phyloP scores from a whole-genome alignment of 164 flowering plant species.

The Stephania japonica region DNA sequence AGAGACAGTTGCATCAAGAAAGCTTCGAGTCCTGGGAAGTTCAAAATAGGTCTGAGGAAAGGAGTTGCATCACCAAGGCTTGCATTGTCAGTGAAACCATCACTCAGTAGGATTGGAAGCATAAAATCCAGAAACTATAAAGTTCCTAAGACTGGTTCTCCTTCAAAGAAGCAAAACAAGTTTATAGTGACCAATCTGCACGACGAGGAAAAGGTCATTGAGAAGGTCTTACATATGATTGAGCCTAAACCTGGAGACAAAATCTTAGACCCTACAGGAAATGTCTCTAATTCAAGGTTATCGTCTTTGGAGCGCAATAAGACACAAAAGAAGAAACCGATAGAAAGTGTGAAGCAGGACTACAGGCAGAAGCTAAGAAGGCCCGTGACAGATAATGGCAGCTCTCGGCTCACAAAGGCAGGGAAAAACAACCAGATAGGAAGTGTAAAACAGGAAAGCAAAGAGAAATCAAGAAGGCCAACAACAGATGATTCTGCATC shows the following conservation, averaged over 20 bases:
- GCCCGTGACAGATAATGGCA: background rate
- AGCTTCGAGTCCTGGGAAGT: constrained; percentile 9
- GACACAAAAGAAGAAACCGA: background rate
- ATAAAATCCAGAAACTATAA: constrained; percentile 18
- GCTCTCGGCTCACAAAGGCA: background rate
- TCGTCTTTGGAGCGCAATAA: constrained; percentile 12
- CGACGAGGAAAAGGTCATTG: constrained; percentile 19
- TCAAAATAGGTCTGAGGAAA: constrained; percentile 30
- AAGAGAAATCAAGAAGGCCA: background rate
- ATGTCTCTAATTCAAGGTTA: constrained; percentile 4
- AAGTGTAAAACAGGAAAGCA: background rate
- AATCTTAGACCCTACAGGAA: constrained; percentile 8
- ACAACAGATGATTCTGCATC: background rate
- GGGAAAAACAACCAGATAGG: background rate
- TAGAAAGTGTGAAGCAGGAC: background rate
- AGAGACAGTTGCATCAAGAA: constrained; percentile 14
- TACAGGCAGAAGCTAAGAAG: background rate
- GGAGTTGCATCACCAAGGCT: constrained; percentile 15
- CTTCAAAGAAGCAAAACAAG: constrained; percentile 21
- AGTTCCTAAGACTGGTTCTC: constrained; percentile 22
- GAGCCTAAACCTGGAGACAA: constrained; percentile 25
- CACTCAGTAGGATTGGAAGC: constrained; percentile 25
- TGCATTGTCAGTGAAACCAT: constrained; percentile 27
- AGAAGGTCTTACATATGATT: constrained; percentile 39
- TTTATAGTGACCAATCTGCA: constrained; percentile 9